A percentile compares a stretch with the other conserved stretches of the same genome.
Evolutionary conservation across 148 eudicot species (phyloP).

Genomic region (Rhododendron griersonianum): DNA sequence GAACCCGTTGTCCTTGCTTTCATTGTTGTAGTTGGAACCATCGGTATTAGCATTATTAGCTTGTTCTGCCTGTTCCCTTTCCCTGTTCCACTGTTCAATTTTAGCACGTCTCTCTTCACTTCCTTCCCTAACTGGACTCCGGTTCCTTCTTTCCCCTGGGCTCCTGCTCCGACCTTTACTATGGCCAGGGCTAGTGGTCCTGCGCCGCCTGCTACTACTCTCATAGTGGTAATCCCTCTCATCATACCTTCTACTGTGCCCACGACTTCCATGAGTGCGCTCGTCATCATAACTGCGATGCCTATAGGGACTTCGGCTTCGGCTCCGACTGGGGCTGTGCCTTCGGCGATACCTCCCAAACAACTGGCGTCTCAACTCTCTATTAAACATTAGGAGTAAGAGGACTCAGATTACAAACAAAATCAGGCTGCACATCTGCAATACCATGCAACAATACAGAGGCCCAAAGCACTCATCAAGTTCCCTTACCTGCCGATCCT

Average conservation of each 20-base stretch:
- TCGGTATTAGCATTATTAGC: slow-evolving; percentile 25
- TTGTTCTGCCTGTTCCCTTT: slow-evolving; percentile 64
- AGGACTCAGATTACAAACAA: not conserved
- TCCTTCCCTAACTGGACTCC: slow-evolving; percentile 71
- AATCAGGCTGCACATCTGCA: not conserved
- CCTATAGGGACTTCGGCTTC: slow-evolving; percentile 77
- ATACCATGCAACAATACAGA: not conserved
- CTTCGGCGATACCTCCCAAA: slow-evolving; percentile 61
- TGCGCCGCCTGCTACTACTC: slow-evolving; percentile 59
- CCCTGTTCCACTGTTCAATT: slow-evolving; percentile 95
- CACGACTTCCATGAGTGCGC: slow-evolving; percentile 49
- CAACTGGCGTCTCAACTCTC: slow-evolving; percentile 70
- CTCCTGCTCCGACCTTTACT: slow-evolving; percentile 70
- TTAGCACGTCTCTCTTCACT: slow-evolving; percentile 94
- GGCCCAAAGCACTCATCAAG: not conserved
- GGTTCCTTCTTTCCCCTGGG: slow-evolving; percentile 58
- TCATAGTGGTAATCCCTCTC: slow-evolving; percentile 66
- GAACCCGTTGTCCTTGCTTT: slow-evolving; percentile 16
- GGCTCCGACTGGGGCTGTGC: slow-evolving; percentile 57
- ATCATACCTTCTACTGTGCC: slow-evolving; percentile 72
- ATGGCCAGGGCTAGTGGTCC: slow-evolving; percentile 55
- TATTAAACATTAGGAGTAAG: slow-evolving; percentile 3
- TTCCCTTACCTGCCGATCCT: slow-evolving; percentile 62
- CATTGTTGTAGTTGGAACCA: slow-evolving; percentile 14
- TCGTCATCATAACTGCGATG: slow-evolving; percentile 81